These are phyloP conservation scores for Babesia bovis DNA, from an alignment of 169 alveolate genomes.

Conservation along the genomic window DNA sequence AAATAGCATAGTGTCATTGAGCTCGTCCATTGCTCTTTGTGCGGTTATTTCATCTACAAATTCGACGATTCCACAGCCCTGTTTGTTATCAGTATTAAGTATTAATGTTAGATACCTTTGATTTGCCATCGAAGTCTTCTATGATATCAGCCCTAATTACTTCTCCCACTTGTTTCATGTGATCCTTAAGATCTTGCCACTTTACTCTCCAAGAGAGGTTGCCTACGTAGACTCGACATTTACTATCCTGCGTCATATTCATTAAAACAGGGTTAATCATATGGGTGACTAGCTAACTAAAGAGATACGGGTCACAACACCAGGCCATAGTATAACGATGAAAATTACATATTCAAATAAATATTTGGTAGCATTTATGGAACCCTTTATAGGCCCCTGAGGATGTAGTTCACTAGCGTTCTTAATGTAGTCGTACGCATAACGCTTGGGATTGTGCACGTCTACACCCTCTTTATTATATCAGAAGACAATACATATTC, in stretches of 20 bases:
- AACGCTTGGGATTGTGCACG: not conserved
- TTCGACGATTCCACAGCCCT: constrained; percentile 86
- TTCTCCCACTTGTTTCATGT: constrained; percentile 88
- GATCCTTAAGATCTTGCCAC: constrained; percentile 88
- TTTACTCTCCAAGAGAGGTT: constrained; percentile 88
- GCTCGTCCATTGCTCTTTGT: constrained; percentile 77
- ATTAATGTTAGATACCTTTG: constrained; percentile 65
- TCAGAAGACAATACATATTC: not conserved
- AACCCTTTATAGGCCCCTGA: not conserved
- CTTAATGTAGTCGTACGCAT: not conserved
- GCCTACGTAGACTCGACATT: constrained; percentile 88
- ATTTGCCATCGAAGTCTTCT: constrained; percentile 86
- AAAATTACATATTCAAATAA: too few relatives aligned
- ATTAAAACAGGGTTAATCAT: too few relatives aligned
- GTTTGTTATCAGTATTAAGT: not conserved
- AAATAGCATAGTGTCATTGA: constrained; percentile 73
- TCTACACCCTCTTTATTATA: too few relatives aligned
- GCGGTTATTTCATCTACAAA: constrained; percentile 80
- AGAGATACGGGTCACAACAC: too few relatives aligned
- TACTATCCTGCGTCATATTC: constrained; percentile 53
- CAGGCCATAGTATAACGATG: too few relatives aligned
- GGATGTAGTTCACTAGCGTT: not conserved
- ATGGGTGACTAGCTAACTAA: too few relatives aligned
- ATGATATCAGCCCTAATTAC: constrained; percentile 87
- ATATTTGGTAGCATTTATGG: not conserved